Percentiles rank a stretch among this genome's conserved stretches.
phyloP scores from a whole-genome alignment of 257 asterid species.

The Solanum tacnaense region DNA sequence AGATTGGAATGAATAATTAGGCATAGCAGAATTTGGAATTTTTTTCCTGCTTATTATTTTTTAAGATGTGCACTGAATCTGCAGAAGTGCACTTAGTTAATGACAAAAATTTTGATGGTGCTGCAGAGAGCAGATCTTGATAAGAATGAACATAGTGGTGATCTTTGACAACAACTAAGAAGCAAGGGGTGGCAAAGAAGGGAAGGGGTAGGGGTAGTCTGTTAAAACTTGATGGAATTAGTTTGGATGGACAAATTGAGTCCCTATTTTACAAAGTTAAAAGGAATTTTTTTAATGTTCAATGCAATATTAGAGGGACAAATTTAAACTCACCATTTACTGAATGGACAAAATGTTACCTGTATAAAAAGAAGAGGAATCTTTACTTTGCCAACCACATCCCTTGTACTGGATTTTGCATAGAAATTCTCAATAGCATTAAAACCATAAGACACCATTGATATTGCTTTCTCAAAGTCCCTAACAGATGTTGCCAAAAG shows the following conservation, averaged over 20 bases:
- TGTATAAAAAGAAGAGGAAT: conserved; percentile 89
- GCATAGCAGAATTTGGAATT: conserved; percentile 21
- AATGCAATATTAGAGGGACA: background rate
- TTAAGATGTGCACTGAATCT: background rate
- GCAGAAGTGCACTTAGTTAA: background rate
- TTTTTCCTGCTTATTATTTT: background rate
- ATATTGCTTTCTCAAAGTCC: conserved; percentile 77
- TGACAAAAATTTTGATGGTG: background rate
- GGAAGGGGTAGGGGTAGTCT: background rate
- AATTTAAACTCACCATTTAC: background rate
- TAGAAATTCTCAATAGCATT: conserved; percentile 63
- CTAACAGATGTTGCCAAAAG: conserved; percentile 57
- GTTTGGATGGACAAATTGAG: background rate
- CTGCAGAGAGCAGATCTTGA: background rate
- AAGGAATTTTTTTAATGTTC: background rate
- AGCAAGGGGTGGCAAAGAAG: background rate
- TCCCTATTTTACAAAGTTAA: background rate
- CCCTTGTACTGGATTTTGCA: conserved; percentile 71
- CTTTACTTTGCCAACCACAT: conserved; percentile 67
- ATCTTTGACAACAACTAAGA: background rate
- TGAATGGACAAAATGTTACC: conserved; percentile 25
- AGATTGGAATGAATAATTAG: background rate
- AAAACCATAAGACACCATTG: conserved; percentile 78
- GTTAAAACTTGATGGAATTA: background rate
- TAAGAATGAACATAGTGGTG: background rate